Conservation (phyloP, 768 basidiomycete genomes). For the Rickenella mellea region DNA sequence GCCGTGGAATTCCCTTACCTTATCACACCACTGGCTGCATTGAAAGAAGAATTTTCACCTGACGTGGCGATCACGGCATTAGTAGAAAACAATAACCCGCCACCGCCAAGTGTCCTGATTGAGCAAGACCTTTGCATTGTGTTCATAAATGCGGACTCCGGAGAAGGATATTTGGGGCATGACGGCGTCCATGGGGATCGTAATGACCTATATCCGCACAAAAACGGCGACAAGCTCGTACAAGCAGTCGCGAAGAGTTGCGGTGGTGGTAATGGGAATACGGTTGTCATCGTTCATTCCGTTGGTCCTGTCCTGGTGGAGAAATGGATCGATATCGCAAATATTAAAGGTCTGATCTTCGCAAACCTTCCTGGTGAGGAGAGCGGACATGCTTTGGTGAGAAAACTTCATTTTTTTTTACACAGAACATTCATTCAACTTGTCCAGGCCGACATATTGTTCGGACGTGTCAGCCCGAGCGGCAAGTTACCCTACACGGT, state of each 20-base stretch:
- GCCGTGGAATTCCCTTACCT: slow-evolving; percentile 3
- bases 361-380: slow-evolving; percentile 39
- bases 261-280: slow-evolving; percentile 10
- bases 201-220: slow-evolving; percentile 25
- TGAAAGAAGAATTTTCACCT: neutral
- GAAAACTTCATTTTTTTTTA: neutral
- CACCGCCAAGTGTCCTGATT: slow-evolving; percentile 4
- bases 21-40: slow-evolving; percentile 1
- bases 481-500: slow-evolving; percentile 45
- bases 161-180: slow-evolving; percentile 31
- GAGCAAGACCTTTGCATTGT: slow-evolving; percentile 26
- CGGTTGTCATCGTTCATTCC: slow-evolving; percentile 31
- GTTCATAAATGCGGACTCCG: slow-evolving; percentile 27
- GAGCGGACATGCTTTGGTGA: slow-evolving; percentile 35
- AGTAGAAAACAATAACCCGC: neutral
- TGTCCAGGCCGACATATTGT: slow-evolving; percentile 30
- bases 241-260: slow-evolving; percentile 18
- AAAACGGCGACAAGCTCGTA: slow-evolving; percentile 26
- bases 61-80: neutral
- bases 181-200: slow-evolving; percentile 5
- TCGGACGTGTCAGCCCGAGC: slow-evolving; percentile 40
- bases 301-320: slow-evolving; percentile 25
- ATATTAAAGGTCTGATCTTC: slow-evolving; percentile 20
- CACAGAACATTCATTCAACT: neutral
- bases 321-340: slow-evolving; percentile 31